Base-by-base conservation (phyloP, 371 early-diverging fungal species). In the Mucor lusitanicus region DNA sequence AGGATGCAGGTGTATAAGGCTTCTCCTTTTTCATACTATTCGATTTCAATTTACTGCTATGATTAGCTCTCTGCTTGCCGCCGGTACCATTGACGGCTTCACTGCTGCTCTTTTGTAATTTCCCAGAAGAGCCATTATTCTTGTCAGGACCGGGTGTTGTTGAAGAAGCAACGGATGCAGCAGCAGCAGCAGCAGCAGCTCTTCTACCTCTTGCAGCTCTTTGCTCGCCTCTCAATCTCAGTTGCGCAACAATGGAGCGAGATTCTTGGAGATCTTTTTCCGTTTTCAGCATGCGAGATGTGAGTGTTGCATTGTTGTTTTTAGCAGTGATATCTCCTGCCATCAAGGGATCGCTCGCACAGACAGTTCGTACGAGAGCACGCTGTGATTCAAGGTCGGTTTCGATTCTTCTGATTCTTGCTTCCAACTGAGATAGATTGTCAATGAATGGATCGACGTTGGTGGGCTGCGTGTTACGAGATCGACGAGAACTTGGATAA, bases 381-480 rank as follows among this genome's bases (percentile, higher is more conserved):
- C 68, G 65, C 46, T 72, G 67, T 1, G 70, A 53, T 48, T 78
- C 78, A 28, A 76, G 63, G 19, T 76, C 82, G 3, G 64, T 67
- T 55, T 82, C 82, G 5, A 82, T 79, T 32, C 62, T 64, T 17
- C 73, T 66, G 21, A 82, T 80, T 8, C 75, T 62, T 9, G 60
- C 67, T 64, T 82, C 80, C 0, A 82, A 60, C 8, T 74, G 78
- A 9, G 78, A 78, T 15, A 82, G 30, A 32, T 76, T 74, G 35
- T 82, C 76, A 9, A 82, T 82, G 37, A 76, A 82, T 9, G 82
- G 80, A 44, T 82, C 82, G 11, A 76, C 72, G 35, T 75, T 73
- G 4, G 71, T 64, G 17, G 80, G 80, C 27, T 82, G 80, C 0
- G 80, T 78, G n/a, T 79, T 82, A 17, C 80, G 78, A 37, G 82